Evolutionary conservation across 2,329 filamentous ascomycete species (phyloP).

Genomic region (Sporothrix humicola): DNA sequence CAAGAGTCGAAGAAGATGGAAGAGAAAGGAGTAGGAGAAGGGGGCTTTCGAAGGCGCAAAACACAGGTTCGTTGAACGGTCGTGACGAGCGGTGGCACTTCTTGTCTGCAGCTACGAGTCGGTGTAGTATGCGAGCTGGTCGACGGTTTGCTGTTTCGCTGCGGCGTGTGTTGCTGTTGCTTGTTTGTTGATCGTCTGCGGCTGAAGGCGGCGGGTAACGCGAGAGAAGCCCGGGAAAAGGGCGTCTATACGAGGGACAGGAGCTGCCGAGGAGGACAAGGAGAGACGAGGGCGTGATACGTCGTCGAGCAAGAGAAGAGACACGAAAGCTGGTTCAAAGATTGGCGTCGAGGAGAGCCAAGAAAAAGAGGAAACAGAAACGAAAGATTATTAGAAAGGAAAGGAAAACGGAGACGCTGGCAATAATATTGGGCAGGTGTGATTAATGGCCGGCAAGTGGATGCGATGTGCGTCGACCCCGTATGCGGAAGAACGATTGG

Average conservation of each 20-base stretch:
- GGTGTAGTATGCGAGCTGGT: not conserved
- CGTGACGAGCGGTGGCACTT: conserved; percentile 11
- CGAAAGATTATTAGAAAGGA: not conserved
- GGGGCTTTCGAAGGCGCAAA: not conserved
- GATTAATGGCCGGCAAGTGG: conserved; percentile 9
- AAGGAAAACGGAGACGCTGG: not conserved
- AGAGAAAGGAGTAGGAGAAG: not conserved
- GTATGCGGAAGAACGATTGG: conserved; percentile 21
- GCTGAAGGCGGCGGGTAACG: conserved; percentile 25
- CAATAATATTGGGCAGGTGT: not conserved
- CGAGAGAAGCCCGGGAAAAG: conserved; percentile 6
- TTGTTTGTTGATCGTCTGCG: conserved; percentile 23
- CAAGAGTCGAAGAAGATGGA: not conserved
- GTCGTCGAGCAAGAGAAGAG: not conserved
- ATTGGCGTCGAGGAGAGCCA: conserved; percentile 2
- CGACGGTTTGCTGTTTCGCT: conserved; percentile 1
- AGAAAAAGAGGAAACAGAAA: not conserved
- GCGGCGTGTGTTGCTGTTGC: conserved; percentile 8
- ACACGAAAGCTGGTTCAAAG: not conserved
- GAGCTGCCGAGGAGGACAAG: conserved; percentile 19
- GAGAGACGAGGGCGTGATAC: not conserved
- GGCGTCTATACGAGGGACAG: conserved; percentile 11
- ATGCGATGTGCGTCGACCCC: conserved; percentile 6
- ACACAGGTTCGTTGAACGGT: conserved; percentile 14
- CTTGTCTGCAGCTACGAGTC: conserved; percentile 5